Base-by-base conservation (phyloP, 768 basidiomycete genomes). In the Rhizopogon vinicolor region DNA sequence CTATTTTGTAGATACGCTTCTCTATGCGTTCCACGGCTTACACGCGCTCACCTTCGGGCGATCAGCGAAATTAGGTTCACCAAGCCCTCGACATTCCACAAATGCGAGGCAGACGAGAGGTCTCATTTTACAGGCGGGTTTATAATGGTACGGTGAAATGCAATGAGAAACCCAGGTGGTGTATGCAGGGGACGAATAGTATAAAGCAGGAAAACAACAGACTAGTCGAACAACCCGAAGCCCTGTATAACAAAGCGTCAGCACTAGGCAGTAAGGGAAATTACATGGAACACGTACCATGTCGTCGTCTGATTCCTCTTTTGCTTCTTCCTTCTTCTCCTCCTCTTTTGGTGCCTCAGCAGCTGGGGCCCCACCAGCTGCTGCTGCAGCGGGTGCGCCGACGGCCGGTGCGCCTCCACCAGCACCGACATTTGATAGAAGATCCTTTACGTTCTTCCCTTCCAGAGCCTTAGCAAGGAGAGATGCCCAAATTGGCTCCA, bases 401-500 rank as follows among this genome's bases (percentile, higher is more conserved):
- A 83, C 84, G 53, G 86, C 89, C 48, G 92, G 87, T 63, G 86
- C 91, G 59, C 86, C 93, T 59, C 92, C 94, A 58, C 95, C 93
- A 54, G 91, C 79, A 60, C 96, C 95, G 60, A 99, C 93, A 79
- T 93, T 96, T 59, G 90, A 89, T 61, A 99, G 83, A 52, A 98
- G 81, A 44, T 95, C 93, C 77, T 93, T 98, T 67, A 99, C 84
- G 78, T 98, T 85, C 83, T 96, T 97, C 67, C 95, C 96, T 76
- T 96, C 94, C 52, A 99, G 86, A 37, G 97, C 96, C 75, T 97
- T 98, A 59, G 96, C 91, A 68, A 99, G 91, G 65, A 99, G 89
- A 13, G 88, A 75, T 56, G 94, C 94, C 97, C 97, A 98, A 79
- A 99, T 98, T 55, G 95, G 83, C 75, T 98, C 97, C 57, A 97